Percentiles rank a stretch among this genome's conserved stretches.
These are phyloP conservation scores for Pseudogymnoascus sp. DNA, from an alignment of 2,329 filamentous ascomycete genomes.

Conservation along the genomic window DNA sequence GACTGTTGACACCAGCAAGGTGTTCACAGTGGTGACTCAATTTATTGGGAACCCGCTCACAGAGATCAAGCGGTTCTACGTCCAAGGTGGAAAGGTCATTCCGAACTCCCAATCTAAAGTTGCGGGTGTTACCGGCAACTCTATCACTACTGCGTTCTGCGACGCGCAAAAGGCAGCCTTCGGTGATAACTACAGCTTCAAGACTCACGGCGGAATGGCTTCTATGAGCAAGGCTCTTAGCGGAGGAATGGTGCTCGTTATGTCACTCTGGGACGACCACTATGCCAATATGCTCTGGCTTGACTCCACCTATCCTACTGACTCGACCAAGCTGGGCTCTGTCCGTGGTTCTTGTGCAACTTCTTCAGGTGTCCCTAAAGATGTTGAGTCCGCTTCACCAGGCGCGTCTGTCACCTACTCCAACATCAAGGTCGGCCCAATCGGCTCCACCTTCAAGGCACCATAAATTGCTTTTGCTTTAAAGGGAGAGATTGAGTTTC, in stretches of 20 bases:
- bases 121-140: slow-evolving; percentile 41
- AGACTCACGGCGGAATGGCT: slow-evolving; percentile 47
- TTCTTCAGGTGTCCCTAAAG: slow-evolving; percentile 44
- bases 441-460: slow-evolving; percentile 25
- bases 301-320: slow-evolving; percentile 57
- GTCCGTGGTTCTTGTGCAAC: slow-evolving; percentile 49
- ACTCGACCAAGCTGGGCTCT: slow-evolving; percentile 39
- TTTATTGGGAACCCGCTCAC: slow-evolving; percentile 47
- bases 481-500: neutral
- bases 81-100: slow-evolving; percentile 48
- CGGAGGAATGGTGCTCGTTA: slow-evolving; percentile 57
- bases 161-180: slow-evolving; percentile 49
- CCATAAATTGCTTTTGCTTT: neutral
- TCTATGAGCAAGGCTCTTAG: slow-evolving; percentile 49
- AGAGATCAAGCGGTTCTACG: slow-evolving; percentile 51
- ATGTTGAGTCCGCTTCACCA: slow-evolving; percentile 41
- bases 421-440: slow-evolving; percentile 29
- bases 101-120: slow-evolving; percentile 43
- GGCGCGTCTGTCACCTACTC: slow-evolving; percentile 37
- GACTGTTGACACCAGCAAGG: slow-evolving; percentile 45
- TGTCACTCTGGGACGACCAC: slow-evolving; percentile 53
- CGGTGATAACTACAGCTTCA: slow-evolving; percentile 47
- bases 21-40: slow-evolving; percentile 53
- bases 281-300: slow-evolving; percentile 68
- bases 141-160: slow-evolving; percentile 53